Percentiles rank a stretch among this genome's conserved stretches.
These are phyloP conservation scores for Mollisia scopiformis DNA, from an alignment of 2,329 filamentous ascomycete species.

Conservation along the genomic window DNA sequence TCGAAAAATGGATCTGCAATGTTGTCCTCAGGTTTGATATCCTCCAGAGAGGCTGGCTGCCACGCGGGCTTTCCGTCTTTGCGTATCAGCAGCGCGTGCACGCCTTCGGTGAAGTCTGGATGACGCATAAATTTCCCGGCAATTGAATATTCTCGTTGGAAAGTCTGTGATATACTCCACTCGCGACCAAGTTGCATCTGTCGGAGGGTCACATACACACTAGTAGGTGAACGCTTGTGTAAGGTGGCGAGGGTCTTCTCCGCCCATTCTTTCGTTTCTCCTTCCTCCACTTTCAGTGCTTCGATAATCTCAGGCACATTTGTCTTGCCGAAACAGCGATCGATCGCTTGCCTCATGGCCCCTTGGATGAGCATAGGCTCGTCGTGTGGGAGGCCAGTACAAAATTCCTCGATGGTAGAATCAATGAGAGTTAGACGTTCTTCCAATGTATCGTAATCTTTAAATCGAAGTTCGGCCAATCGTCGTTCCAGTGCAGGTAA, in stretches of 20 bases:
- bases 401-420: conserved; percentile 88
- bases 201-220: conserved; percentile 80
- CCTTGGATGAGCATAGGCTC: conserved; percentile 70
- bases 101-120: conserved; percentile 89
- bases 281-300: conserved; percentile 46
- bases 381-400: conserved; percentile 79
- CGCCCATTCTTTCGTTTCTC: conserved; percentile 71
- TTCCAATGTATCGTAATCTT: conserved; percentile 68
- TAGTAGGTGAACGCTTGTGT: conserved; percentile 78
- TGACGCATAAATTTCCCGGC: conserved; percentile 87
- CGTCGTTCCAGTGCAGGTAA: conserved; percentile 81
- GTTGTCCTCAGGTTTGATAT: conserved; percentile 57
- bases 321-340: conserved; percentile 75
- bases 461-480: conserved; percentile 86
- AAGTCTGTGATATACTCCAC: conserved; percentile 86
- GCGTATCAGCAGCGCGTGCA: conserved; percentile 77
- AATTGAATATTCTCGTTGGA: conserved; percentile 83
- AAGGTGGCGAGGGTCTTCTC: conserved; percentile 76
- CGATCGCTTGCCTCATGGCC: conserved; percentile 76
- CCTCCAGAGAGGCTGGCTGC: conserved; percentile 74
- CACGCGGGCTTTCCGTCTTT: conserved; percentile 63
- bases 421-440: conserved; percentile 75
- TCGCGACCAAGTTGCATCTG: conserved; percentile 76
- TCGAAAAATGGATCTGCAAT: conserved; percentile 72
- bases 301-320: conserved; percentile 71